phyloP scores from a whole-genome alignment of 1,139 yeast species.

The Magnusiomyces ingens region DNA sequence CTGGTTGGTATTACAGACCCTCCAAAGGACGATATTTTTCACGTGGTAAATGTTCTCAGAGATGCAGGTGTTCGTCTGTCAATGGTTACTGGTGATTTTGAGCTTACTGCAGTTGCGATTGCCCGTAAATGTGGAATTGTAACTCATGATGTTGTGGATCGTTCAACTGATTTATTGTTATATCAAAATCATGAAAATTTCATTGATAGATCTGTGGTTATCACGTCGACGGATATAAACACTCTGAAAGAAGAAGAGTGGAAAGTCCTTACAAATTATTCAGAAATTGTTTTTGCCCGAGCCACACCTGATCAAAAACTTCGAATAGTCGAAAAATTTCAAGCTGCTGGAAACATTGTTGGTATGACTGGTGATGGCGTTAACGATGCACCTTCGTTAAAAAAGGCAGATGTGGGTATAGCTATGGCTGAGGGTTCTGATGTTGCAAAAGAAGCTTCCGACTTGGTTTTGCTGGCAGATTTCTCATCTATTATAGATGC shows the following conservation, averaged over 20 bases:
- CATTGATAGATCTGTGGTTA: slow-evolving; percentile 25
- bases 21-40: slow-evolving; percentile 38
- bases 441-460: slow-evolving; percentile 49
- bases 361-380: slow-evolving; percentile 49
- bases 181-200: slow-evolving; percentile 9
- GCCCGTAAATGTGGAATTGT: slow-evolving; percentile 41
- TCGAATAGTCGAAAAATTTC: slow-evolving; percentile 42
- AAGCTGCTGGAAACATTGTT: slow-evolving; percentile 37
- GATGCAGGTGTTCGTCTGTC: slow-evolving; percentile 42
- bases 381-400: slow-evolving; percentile 44
- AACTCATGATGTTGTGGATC: slow-evolving; percentile 26
- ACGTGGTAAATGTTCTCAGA: slow-evolving; percentile 35
- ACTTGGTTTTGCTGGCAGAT: slow-evolving; percentile 36
- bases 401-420: slow-evolving; percentile 45
- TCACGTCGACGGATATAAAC: slow-evolving; percentile 38
- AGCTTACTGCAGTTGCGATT: slow-evolving; percentile 44
- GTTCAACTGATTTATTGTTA: slow-evolving; percentile 10
- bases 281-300: slow-evolving; percentile 43
- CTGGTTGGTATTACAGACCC: slow-evolving; percentile 45
- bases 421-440: slow-evolving; percentile 45
- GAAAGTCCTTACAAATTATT: slow-evolving; percentile 34
- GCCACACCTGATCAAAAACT: slow-evolving; percentile 48
- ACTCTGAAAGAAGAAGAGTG: slow-evolving; percentile 38
- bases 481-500: slow-evolving; percentile 43
- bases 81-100: slow-evolving; percentile 50